Evolutionary conservation across 305 asterid species (phyloP).

Genomic region (Withania somnifera): DNA sequence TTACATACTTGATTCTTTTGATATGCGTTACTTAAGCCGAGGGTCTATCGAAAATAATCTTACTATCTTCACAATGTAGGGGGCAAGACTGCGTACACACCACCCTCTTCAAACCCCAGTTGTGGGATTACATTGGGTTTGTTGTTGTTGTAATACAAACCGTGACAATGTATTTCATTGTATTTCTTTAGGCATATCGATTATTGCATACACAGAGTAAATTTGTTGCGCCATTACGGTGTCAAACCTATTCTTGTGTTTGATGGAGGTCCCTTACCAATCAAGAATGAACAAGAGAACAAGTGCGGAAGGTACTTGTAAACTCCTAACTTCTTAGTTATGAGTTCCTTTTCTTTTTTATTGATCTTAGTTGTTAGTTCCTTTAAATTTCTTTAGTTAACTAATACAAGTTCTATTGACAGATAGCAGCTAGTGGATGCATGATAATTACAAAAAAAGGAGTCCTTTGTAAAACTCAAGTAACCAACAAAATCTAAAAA

Average conservation of each 20-base stretch:
- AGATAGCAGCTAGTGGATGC: not conserved
- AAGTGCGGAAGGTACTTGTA: conserved; percentile 68
- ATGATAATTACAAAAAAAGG: not conserved
- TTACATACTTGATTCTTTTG: no score
- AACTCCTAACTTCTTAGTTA: not conserved
- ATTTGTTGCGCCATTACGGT: conserved; percentile 75
- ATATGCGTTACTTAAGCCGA: no score
- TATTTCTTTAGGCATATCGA: conserved; percentile 57
- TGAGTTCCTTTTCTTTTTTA: not conserved
- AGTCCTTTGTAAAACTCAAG: not conserved
- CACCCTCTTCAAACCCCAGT: no score
- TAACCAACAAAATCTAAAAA: not conserved
- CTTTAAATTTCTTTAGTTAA: not conserved
- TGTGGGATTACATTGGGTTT: no score
- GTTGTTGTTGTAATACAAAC: no score
- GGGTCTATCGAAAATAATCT: no score
- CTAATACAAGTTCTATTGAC: not conserved
- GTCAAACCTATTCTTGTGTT: conserved; percentile 80
- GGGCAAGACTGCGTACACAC: no score
- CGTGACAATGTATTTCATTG: not conserved
- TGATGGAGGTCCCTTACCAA: conserved; percentile 91
- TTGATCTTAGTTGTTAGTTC: not conserved
- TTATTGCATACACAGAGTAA: conserved; percentile 94
- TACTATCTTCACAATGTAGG: no score
- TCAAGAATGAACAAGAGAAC: conserved; percentile 87